phyloP scores from a whole-genome alignment of 2,329 filamentous ascomycete genomes.

The Colletotrichum sp. region DNA sequence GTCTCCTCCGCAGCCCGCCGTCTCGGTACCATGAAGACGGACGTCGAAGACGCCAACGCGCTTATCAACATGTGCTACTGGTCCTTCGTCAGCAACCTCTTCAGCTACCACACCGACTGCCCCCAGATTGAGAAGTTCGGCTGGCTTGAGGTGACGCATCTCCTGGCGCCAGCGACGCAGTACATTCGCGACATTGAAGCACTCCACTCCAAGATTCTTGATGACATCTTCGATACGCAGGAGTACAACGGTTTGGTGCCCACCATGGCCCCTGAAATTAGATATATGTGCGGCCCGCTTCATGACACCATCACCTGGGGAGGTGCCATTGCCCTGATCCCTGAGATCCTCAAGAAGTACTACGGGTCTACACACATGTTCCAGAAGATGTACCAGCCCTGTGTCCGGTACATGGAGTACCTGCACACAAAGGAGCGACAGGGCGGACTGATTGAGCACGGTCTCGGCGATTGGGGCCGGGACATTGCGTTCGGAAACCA shows the following conservation, averaged over 20 bases:
- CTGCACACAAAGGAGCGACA: slow-evolving; percentile 41
- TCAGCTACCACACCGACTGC: slow-evolving; percentile 53
- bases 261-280: slow-evolving; percentile 50
- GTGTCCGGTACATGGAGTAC: slow-evolving; percentile 45
- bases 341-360: slow-evolving; percentile 41
- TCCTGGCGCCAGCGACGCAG: slow-evolving; percentile 48
- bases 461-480: slow-evolving; percentile 47
- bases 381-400: slow-evolving; percentile 38
- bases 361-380: slow-evolving; percentile 42
- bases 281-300: slow-evolving; percentile 51
- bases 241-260: slow-evolving; percentile 48
- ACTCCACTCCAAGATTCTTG: slow-evolving; percentile 50
- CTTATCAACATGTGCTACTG: slow-evolving; percentile 48
- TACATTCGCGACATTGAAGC: slow-evolving; percentile 51
- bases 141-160: slow-evolving; percentile 51
- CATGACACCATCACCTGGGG: slow-evolving; percentile 52
- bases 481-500: slow-evolving; percentile 47
- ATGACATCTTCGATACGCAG: slow-evolving; percentile 50
- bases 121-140: slow-evolving; percentile 53
- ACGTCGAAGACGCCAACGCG: slow-evolving; percentile 44
- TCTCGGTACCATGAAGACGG: slow-evolving; percentile 40
- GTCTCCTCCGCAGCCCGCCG: slow-evolving; percentile 41
- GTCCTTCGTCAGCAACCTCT: slow-evolving; percentile 46
- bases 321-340: slow-evolving; percentile 39
- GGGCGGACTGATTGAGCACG: slow-evolving; percentile 46